phyloP scores from a whole-genome alignment of 192 early-diverging fungal genomes.

The Oehlia diaphana region DNA sequence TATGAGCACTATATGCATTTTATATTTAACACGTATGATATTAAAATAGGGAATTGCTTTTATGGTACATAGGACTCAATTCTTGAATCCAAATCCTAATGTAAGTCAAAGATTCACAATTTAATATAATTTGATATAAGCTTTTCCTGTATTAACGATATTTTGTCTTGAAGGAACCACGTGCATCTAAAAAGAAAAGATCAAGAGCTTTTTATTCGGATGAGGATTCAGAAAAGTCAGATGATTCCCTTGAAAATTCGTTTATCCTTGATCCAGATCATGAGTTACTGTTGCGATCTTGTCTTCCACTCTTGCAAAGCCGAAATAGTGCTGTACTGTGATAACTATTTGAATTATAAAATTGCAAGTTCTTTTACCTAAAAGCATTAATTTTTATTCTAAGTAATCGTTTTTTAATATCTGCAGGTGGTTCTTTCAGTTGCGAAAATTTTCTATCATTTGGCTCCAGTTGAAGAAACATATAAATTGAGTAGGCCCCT shows the following conservation, averaged over 20 bases:
- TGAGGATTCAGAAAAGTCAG: conserved; percentile 47
- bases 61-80: conserved; percentile 35
- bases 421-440: conserved; percentile 66
- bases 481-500: conserved; percentile 67
- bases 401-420: not conserved
- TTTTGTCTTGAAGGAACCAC: conserved; percentile 32
- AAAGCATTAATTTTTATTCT: not conserved
- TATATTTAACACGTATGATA: not conserved
- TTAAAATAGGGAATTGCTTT: too few relatives aligned
- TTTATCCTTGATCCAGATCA: conserved; percentile 78
- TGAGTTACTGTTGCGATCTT: conserved; percentile 64
- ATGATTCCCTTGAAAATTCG: conserved; percentile 31
- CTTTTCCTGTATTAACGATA: not conserved
- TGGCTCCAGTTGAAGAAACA: conserved; percentile 59
- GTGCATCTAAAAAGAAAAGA: conserved; percentile 36
- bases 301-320: conserved; percentile 75
- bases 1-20: conserved; percentile 12
- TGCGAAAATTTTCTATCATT: conserved; percentile 65
- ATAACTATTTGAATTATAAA: not conserved
- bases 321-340: conserved; percentile 76
- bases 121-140: not conserved
- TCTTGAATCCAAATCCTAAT: conserved; percentile 59
- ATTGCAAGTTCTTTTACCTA: not conserved
- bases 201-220: conserved; percentile 52
- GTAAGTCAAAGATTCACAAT: conserved; percentile 20